These are phyloP conservation scores for Symbiodinium natans DNA, from an alignment of 73 alveolate genomes.

Conservation along the genomic window DNA sequence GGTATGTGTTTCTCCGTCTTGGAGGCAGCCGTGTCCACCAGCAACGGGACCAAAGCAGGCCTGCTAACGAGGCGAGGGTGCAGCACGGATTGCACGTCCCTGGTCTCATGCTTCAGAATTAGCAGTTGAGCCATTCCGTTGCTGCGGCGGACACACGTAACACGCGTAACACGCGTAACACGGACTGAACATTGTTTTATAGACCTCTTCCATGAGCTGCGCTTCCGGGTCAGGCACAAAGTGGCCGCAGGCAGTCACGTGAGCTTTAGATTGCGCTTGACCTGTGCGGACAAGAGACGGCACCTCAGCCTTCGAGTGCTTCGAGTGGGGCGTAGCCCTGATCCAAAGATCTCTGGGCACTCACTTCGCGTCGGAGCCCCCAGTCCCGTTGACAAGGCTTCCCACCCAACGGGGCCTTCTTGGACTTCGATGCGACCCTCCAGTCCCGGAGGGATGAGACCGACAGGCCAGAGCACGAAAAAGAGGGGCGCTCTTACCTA, in stretches of 20 bases:
- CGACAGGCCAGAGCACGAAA: no score
- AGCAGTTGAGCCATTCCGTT: no score
- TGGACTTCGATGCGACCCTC: slow-evolving; percentile 24
- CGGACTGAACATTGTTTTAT: no score
- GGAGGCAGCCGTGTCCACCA: slow-evolving; percentile 75
- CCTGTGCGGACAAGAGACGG: slow-evolving; percentile 8
- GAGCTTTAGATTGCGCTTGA: slow-evolving; percentile 59
- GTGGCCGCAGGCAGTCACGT: slow-evolving; percentile 92
- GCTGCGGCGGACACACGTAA: no score
- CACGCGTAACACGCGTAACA: no score
- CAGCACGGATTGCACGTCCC: no score
- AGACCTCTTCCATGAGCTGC: background rate
- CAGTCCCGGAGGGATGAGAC: slow-evolving; percentile 40
- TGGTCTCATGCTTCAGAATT: no score
- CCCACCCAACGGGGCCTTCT: slow-evolving; percentile 46
- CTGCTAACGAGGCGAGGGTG: slow-evolving; percentile 37
- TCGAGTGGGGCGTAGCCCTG: no score
- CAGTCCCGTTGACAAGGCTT: slow-evolving; percentile 11
- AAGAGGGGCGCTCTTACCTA: no score
- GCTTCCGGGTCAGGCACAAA: slow-evolving; percentile 29
- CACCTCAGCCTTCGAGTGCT: no score
- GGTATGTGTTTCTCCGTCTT: background rate
- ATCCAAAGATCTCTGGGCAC: no score
- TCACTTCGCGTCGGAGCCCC: no score
- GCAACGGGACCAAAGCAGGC: slow-evolving; percentile 86